Conservation (phyloP, 148 eudicot species). For the Tetragonia tetragonoides region DNA sequence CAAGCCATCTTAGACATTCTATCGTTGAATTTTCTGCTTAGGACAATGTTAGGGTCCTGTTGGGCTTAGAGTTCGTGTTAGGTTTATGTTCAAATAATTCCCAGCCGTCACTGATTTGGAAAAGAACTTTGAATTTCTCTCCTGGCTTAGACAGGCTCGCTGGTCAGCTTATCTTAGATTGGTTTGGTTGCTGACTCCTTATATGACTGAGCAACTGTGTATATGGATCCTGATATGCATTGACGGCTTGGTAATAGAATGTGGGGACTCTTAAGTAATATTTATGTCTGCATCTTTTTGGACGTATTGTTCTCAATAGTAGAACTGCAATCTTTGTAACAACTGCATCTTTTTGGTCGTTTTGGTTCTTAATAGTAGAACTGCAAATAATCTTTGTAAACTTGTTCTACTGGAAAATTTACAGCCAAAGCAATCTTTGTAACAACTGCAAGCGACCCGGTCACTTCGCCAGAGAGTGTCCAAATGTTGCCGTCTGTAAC, state of each 20-base stretch:
- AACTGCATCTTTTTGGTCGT: not conserved
- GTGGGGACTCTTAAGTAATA: not conserved
- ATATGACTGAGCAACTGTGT: not conserved
- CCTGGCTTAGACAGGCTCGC: not conserved
- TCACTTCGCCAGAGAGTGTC: constrained; percentile 54
- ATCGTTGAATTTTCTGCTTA: not conserved
- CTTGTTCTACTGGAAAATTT: not conserved
- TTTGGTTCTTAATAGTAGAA: not conserved
- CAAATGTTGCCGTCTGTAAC: constrained; percentile 55
- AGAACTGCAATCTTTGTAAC: too few relatives aligned
- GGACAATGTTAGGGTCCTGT: not conserved
- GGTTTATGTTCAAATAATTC: not conserved
- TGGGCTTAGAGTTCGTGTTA: not conserved
- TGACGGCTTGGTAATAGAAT: not conserved
- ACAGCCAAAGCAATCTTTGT: constrained; percentile 45
- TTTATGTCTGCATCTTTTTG: not conserved
- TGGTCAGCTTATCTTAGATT: not conserved
- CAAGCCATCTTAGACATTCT: not conserved
- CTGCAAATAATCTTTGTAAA: too few relatives aligned
- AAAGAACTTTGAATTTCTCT: not conserved
- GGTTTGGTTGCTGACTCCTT: not conserved
- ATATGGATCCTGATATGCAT: not conserved
- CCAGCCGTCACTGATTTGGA: not conserved
- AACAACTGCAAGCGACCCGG: constrained; percentile 57
- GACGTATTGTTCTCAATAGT: not conserved